Evolutionary conservation across 768 basidiomycete genomes (phyloP).

Genomic region (Clitopilus passeckerianus): DNA sequence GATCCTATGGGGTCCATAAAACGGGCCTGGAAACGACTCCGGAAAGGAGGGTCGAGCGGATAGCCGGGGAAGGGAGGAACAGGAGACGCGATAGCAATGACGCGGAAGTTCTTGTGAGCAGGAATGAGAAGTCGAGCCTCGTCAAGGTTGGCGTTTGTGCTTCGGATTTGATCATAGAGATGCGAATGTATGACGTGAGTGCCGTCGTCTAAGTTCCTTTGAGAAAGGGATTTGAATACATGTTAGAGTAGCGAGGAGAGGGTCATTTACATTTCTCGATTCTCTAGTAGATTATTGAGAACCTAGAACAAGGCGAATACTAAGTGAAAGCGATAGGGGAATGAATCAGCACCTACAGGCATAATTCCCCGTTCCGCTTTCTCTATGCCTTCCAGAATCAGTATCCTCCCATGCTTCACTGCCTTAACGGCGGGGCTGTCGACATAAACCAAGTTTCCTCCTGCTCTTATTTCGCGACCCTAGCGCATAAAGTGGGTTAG

Average conservation of each 20-base stretch:
- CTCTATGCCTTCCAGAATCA: slow-evolving; percentile 68
- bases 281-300: slow-evolving; percentile 65
- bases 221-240: neutral
- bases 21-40: slow-evolving; percentile 65
- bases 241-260: neutral
- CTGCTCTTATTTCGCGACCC: slow-evolving; percentile 58
- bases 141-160: slow-evolving; percentile 19
- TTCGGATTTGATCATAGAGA: slow-evolving; percentile 47
- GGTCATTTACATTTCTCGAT: slow-evolving; percentile 54
- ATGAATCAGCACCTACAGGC: slow-evolving; percentile 40
- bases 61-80: slow-evolving; percentile 66
- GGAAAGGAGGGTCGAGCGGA: slow-evolving; percentile 62
- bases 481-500: slow-evolving; percentile 7
- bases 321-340: neutral
- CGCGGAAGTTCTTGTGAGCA: slow-evolving; percentile 63
- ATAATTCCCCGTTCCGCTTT: slow-evolving; percentile 71
- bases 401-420: slow-evolving; percentile 57
- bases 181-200: slow-evolving; percentile 66
- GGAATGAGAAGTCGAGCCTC: slow-evolving; percentile 48
- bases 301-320: slow-evolving; percentile 24
- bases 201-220: slow-evolving; percentile 67
- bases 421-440: slow-evolving; percentile 66
- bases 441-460: slow-evolving; percentile 61
- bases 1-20: slow-evolving; percentile 60
- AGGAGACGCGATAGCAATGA: slow-evolving; percentile 65